Evolutionary conservation across 2,329 filamentous ascomycete species (phyloP).

Genomic region (Fonsecaea nubica): DNA sequence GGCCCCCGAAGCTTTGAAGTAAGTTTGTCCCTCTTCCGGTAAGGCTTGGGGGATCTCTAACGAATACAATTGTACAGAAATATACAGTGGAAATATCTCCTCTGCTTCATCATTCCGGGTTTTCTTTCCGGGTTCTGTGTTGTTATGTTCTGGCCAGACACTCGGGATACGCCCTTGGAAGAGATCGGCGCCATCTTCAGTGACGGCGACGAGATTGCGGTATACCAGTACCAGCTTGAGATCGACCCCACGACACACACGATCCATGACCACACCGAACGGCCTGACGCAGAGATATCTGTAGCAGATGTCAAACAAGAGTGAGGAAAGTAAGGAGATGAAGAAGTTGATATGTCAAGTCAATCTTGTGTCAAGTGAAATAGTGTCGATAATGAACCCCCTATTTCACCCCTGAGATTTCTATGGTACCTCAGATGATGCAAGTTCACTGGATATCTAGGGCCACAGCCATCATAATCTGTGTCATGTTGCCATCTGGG

Average conservation of each 20-base stretch:
- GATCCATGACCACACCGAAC: not conserved
- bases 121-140: constrained; percentile 9
- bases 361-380: no score
- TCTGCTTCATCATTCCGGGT: constrained; percentile 36
- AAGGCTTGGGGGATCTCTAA: no score
- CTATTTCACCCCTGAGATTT: no score
- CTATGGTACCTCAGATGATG: no score
- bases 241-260: constrained; percentile 15
- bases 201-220: constrained; percentile 26
- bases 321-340: no score
- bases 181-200: constrained; percentile 47
- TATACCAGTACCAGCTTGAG: constrained; percentile 21
- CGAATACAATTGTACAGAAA: constrained; percentile 24
- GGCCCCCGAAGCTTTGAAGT: constrained; percentile 42
- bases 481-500: no score
- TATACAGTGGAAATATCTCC: constrained; percentile 45
- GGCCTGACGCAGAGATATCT: no score
- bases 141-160: constrained; percentile 40
- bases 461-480: no score
- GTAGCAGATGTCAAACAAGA: no score
- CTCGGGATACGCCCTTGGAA: constrained; percentile 44
- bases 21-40: not conserved
- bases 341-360: no score
- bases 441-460: no score
- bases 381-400: no score